Evolutionary conservation across 768 basidiomycete genomes (phyloP), one percentile per base, ranked within the genome.

Genomic region (Tylopilus balloui): DNA sequence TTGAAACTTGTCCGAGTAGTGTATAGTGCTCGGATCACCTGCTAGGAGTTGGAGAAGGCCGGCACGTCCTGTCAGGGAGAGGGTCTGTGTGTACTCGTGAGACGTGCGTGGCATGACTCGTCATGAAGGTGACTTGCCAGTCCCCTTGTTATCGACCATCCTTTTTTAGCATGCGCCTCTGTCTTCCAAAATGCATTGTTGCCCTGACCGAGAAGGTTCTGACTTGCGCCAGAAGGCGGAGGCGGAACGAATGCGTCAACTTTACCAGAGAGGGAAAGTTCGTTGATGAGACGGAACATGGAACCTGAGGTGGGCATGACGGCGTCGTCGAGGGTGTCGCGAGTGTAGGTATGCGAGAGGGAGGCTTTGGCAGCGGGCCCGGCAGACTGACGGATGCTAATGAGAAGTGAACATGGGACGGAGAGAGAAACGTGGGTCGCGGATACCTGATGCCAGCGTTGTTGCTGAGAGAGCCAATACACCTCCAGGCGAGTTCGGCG

Each of bases 1-100:
- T 55, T 95, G 93, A 66, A 92, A 92, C 6, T 92, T 81, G 68
- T 99, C 96, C 1, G 83, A 76, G 58, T 90, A 86, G 20, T 82
- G 76, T 11, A 55, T 9, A 5, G 52, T 55, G 7, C 45, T 47
- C 10, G 78, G 75, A 12, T 73, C 67, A 11, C 73, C 69, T 11
- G 71, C 69, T 7, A 95, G 65, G 40, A 83, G 79, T 62, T 80
- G 80, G 11, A 98, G 69, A 21, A 89, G 50, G 2, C 94, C 94
- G 0, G 81, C 72, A 9, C 85, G 76, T 2, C 82, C 81, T 3
- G 86, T 78, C 13, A 95, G 70, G 0, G 92, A 92, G 34, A 88
- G 53, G 3, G 83, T 79, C 93, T 94, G 55, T 28, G 12, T n/a
- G 17, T n/a, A 15, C 29, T 3, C 14, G 23, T 54, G 13, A 61